These are phyloP conservation scores for Sclerotinia sclerotiorum DNA, from an alignment of 2,329 filamentous ascomycete genomes.

Conservation along the genomic window DNA sequence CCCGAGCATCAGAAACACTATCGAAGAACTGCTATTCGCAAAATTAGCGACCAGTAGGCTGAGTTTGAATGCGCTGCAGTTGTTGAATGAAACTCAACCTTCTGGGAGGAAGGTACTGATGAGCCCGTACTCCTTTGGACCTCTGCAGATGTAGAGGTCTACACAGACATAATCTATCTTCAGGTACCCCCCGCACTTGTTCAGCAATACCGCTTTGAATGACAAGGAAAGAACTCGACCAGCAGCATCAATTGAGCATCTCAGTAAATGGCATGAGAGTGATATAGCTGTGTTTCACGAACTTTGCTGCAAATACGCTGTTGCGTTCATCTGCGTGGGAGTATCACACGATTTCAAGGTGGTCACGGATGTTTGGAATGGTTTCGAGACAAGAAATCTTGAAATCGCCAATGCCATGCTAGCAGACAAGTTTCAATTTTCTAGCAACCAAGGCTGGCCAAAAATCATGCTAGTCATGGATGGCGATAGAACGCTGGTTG, in stretches of 20 bases:
- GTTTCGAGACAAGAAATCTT: no score
- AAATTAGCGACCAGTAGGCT: slow-evolving; percentile 45
- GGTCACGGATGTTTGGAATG: no score
- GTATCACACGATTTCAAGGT: no score
- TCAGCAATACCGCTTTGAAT: slow-evolving; percentile 39
- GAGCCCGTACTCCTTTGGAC: slow-evolving; percentile 40
- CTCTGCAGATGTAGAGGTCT: slow-evolving; percentile 47
- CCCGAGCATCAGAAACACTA: slow-evolving; percentile 42
- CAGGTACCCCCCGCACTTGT: slow-evolving; percentile 45
- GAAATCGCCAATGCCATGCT: no score
- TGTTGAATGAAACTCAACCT: slow-evolving; percentile 56
- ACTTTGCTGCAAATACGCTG: slow-evolving; percentile 47
- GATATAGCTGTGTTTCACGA: slow-evolving; percentile 48
- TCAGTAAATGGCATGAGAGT: slow-evolving; percentile 47
- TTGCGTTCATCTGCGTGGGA: slow-evolving; percentile 36
- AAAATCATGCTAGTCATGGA: slow-evolving; percentile 57
- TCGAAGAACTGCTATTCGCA: slow-evolving; percentile 49
- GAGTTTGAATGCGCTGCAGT: slow-evolving; percentile 44
- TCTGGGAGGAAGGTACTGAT: slow-evolving; percentile 46
- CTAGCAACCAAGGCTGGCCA: slow-evolving; percentile 25
- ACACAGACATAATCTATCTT: slow-evolving; percentile 61
- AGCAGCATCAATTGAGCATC: slow-evolving; percentile 40
- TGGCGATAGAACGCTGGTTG: slow-evolving; percentile 55
- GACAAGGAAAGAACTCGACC: slow-evolving; percentile 45
- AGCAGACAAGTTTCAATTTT: no score